These are phyloP conservation scores for Hericium coralloides DNA, from an alignment of 768 basidiomycete genomes.

Conservation along the genomic window DNA sequence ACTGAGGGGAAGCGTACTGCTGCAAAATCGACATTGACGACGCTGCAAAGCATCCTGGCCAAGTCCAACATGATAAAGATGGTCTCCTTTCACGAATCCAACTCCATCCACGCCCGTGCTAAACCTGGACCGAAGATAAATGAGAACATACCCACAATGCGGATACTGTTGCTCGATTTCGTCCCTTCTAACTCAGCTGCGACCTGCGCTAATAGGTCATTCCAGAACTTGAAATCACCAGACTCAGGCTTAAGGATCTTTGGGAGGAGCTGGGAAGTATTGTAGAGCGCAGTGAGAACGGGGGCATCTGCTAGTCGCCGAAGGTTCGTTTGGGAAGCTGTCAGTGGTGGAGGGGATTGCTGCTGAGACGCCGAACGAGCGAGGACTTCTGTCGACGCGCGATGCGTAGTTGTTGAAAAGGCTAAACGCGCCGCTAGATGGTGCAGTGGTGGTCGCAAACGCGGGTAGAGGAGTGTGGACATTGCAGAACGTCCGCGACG, in stretches of 20 bases:
- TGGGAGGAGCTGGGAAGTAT: constrained; percentile 4
- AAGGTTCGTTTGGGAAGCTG: no score
- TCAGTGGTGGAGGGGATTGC: no score
- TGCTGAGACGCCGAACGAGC: no score
- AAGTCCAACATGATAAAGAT: no score
- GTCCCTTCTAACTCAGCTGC: constrained; percentile 5
- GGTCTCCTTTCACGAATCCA: no score
- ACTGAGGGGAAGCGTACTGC: no score
- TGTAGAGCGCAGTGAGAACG: constrained; percentile 9
- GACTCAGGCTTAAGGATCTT: constrained; percentile 9
- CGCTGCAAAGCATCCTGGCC: no score
- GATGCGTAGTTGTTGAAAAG: not conserved
- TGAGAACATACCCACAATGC: constrained; percentile 9
- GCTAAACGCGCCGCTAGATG: not conserved
- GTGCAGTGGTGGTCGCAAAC: not conserved
- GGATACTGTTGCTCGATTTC: not conserved
- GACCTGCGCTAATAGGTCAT: constrained; percentile 2
- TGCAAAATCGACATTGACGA: no score
- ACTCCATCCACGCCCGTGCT: no score
- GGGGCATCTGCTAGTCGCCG: constrained; percentile 6
- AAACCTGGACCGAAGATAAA: no score
- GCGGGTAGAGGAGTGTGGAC: not conserved
- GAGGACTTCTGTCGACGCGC: not conserved
- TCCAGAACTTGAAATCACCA: constrained; percentile 7
- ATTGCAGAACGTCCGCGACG: not conserved